phyloP scores from a whole-genome alignment of 805 yeast genomes.

The Ogataea dorogensis region DNA sequence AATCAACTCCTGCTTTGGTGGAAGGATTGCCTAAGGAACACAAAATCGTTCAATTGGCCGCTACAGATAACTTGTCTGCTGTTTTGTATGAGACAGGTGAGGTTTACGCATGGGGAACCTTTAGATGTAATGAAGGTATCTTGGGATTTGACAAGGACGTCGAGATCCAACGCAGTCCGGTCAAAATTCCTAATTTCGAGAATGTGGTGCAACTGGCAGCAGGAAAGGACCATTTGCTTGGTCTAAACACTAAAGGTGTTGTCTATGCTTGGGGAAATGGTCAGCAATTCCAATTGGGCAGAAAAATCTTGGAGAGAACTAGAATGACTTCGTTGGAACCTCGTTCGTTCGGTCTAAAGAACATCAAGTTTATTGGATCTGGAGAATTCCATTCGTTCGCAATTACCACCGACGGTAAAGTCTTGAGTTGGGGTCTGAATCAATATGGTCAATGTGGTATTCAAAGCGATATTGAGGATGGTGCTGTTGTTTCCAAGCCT shows the following conservation, averaged over 20 bases:
- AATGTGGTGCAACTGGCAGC: slow-evolving; percentile 80
- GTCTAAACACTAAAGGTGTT: slow-evolving; percentile 77
- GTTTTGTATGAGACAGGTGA: slow-evolving; percentile 78
- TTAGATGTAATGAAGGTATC: slow-evolving; percentile 88
- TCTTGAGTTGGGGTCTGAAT: slow-evolving; percentile 92
- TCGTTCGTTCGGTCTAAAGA: slow-evolving; percentile 76
- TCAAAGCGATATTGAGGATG: slow-evolving; percentile 76
- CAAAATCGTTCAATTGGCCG: slow-evolving; percentile 76
- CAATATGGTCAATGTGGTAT: slow-evolving; percentile 96
- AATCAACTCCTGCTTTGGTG: slow-evolving; percentile 84
- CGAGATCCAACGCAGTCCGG: slow-evolving; percentile 65
- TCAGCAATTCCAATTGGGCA: slow-evolving; percentile 88
- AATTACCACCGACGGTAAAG: slow-evolving; percentile 64
- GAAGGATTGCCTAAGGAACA: slow-evolving; percentile 58
- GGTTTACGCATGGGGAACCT: slow-evolving; percentile 97
- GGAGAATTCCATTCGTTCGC: slow-evolving; percentile 98
- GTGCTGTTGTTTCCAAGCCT: slow-evolving; percentile 76
- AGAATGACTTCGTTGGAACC: slow-evolving; percentile 73
- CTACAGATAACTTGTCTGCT: slow-evolving; percentile 89
- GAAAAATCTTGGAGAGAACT: slow-evolving; percentile 78
- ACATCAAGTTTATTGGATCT: slow-evolving; percentile 76
- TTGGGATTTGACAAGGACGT: slow-evolving; percentile 74
- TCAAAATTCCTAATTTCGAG: slow-evolving; percentile 55
- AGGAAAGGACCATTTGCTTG: slow-evolving; percentile 91
- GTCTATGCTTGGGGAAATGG: slow-evolving; percentile 99